Evolutionary conservation across 202 grass and related monocot genomes (phyloP).

Genomic region (Eragrostis tef): DNA sequence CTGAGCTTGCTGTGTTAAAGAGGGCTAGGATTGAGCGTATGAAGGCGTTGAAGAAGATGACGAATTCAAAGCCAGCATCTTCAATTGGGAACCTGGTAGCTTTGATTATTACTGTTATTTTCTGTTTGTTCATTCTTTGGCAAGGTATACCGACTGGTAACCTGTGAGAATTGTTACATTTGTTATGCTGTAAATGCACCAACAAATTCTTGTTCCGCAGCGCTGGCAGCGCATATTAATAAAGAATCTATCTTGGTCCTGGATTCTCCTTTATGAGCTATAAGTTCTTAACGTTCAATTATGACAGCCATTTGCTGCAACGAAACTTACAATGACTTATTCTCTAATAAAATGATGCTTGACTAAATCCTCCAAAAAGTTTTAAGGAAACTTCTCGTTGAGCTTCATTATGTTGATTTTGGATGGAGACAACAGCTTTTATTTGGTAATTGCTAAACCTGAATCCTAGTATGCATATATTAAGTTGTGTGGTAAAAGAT

Average conservation of each 20-base stretch:
- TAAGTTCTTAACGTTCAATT: slow-evolving; percentile 8
- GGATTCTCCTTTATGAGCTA: not conserved
- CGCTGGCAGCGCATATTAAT: slow-evolving; percentile 11
- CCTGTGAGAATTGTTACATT: slow-evolving; percentile 19
- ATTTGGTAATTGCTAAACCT: not conserved
- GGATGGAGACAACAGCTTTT: not conserved
- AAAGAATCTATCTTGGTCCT: slow-evolving; percentile 3
- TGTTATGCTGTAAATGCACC: not conserved
- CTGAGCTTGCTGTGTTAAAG: slow-evolving; percentile 65
- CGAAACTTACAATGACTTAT: not conserved
- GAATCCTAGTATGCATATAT: not conserved
- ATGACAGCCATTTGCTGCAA: not conserved
- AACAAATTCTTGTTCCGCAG: slow-evolving; percentile 11
- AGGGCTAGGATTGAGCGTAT: slow-evolving; percentile 73
- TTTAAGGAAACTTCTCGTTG: not conserved
- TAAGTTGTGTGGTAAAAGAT: not conserved
- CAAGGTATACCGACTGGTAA: slow-evolving; percentile 58
- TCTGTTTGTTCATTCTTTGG: slow-evolving; percentile 83
- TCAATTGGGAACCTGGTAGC: slow-evolving; percentile 59
- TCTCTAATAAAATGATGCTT: not conserved
- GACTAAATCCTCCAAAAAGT: not conserved
- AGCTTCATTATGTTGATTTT: slow-evolving; percentile 4
- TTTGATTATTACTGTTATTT: slow-evolving; percentile 69
- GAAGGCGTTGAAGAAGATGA: slow-evolving; percentile 73
- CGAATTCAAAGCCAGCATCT: slow-evolving; percentile 62